Conservation (phyloP, 1,284 basidiomycete species). For the Mycosarcoma maydis region DNA sequence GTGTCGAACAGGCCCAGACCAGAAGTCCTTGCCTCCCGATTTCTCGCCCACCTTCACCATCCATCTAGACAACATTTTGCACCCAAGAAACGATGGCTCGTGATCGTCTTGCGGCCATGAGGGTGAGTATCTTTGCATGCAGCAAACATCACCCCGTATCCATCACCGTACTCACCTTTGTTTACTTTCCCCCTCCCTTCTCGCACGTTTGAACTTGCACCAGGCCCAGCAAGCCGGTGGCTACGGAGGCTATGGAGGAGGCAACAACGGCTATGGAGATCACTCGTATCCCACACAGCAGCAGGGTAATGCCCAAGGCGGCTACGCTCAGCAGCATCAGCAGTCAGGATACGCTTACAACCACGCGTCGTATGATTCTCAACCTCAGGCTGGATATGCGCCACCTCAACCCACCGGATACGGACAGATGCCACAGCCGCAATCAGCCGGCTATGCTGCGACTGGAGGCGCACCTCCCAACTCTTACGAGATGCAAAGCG, state of each 20-base stretch:
- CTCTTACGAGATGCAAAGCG: constrained; percentile 56
- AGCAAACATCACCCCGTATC: too few species aligned
- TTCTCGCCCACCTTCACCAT: neutral
- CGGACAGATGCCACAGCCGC: constrained; percentile 36
- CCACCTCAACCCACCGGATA: constrained; percentile 17
- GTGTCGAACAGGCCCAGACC: too few species aligned
- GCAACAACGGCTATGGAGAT: constrained; percentile 66
- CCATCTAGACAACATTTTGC: neutral
- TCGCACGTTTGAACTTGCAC: neutral
- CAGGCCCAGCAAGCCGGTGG: constrained; percentile 59
- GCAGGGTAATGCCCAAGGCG: constrained; percentile 29
- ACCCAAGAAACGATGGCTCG: constrained; percentile 39
- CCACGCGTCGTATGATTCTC: constrained; percentile 19
- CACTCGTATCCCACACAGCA: constrained; percentile 65
- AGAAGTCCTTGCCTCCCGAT: too few species aligned
- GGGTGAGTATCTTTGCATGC: constrained; percentile 36
- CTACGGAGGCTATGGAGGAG: constrained; percentile 58
- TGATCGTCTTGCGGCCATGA: constrained; percentile 57
- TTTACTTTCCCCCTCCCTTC: neutral
- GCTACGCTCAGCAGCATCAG: constrained; percentile 33
- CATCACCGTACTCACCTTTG: constrained; percentile 10
- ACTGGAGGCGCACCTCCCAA: constrained; percentile 8
- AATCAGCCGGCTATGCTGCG: constrained; percentile 27
- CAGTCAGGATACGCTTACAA: constrained; percentile 30
- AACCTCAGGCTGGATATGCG: constrained; percentile 13